phyloP scores from a whole-genome alignment of 2,329 filamentous ascomycete species.

The Clarireedia monteithiana region DNA sequence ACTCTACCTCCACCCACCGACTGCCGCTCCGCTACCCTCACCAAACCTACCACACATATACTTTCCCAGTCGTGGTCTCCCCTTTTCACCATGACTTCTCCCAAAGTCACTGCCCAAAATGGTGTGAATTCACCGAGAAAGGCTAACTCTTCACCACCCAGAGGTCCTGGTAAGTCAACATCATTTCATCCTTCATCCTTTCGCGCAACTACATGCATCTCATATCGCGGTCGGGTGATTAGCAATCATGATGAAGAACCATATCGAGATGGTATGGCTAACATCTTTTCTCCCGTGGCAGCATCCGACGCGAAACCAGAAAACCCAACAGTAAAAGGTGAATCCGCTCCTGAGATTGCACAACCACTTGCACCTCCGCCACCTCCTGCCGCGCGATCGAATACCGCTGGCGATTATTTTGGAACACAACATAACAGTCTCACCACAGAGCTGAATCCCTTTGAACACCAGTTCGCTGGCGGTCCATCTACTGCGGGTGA shows the following conservation, averaged over 20 bases:
- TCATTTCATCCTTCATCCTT: neutral
- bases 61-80: neutral
- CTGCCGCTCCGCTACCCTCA: neutral
- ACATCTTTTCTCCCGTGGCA: neutral
- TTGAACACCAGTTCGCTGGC: conserved; percentile 76
- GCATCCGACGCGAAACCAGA: neutral
- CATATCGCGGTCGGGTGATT: neutral
- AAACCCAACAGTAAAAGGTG: neutral
- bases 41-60: neutral
- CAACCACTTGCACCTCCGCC: neutral
- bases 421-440: conserved; percentile 30
- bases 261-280: neutral
- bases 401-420: conserved; percentile 53
- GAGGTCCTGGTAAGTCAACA: neutral
- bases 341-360: neutral
- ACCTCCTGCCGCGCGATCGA: neutral
- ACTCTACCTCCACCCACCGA: neutral
- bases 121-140: neutral
- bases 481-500: conserved; percentile 40
- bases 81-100: neutral
- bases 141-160: neutral
- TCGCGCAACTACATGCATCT: neutral
- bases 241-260: neutral
- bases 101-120: neutral
- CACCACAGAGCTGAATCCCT: conserved; percentile 86